Percentiles rank a stretch among this genome's conserved stretches.
Conservation (phyloP, 108 stramenopile species). For the Stephanodiscus triporus region DNA sequence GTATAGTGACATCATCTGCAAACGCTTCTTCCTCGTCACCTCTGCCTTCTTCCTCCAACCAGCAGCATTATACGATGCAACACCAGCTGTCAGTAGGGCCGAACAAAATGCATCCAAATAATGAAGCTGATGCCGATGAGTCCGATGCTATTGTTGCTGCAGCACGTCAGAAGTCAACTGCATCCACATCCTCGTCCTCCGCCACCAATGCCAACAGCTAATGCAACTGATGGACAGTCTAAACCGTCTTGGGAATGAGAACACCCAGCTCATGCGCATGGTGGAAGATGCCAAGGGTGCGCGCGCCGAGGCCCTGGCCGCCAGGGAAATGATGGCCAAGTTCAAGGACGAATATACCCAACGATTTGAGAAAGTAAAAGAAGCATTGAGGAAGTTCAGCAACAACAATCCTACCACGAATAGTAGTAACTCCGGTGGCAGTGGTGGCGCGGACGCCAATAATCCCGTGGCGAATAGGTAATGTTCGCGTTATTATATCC, state of each 20-base stretch:
- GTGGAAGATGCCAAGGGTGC: constrained; percentile 81
- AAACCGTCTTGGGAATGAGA: constrained; percentile 86
- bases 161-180: not conserved
- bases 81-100: not conserved
- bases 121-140: not conserved
- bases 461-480: constrained; percentile 57
- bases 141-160: not conserved
- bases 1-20: constrained; percentile 44
- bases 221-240: constrained; percentile 86
- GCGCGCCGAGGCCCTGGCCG: constrained; percentile 74
- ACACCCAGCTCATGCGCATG: constrained; percentile 77
- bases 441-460: constrained; percentile 11
- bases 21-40: constrained; percentile 38
- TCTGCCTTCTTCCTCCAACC: constrained; percentile 13
- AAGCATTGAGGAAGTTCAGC: constrained; percentile 72
- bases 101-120: constrained; percentile 1
- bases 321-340: constrained; percentile 68
- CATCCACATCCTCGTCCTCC: constrained; percentile 9
- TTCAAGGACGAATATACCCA: constrained; percentile 76
- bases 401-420: constrained; percentile 19
- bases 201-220: constrained; percentile 76
- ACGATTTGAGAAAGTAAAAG: constrained; percentile 66
- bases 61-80: constrained; percentile 1
- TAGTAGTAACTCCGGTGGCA: constrained; percentile 3
- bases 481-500: not conserved